Base-by-base conservation (phyloP, 371 early-diverging fungal species). In the Nosema muscidifuracis region DNA sequence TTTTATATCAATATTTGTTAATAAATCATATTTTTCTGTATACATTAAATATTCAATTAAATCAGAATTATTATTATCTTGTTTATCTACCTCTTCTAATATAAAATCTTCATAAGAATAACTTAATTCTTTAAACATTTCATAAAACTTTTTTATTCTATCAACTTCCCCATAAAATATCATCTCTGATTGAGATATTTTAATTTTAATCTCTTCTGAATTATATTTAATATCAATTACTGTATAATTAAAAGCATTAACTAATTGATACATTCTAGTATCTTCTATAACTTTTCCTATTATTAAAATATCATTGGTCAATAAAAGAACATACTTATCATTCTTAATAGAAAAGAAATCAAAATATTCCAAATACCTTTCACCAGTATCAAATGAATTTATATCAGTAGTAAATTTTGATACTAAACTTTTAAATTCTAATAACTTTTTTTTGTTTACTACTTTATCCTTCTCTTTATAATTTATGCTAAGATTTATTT, bases 251-350 rank as follows among this genome's bases (percentile, higher is more conserved):
- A 72, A 68, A 7, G 69, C 42, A 70, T 73, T 62, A 36, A 62
- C 18, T 31, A 77, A 55, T 18, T n/a, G 40, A 63, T 69, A 77
- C n/a, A 73, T 69, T 43, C 34, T 62, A 61, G 22, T 22, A 63
- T 51, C 36, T 38, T 65, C 16, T n/a, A 51, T 44, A 18, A 26
- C 44, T 18, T 56, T 40, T 30, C 73, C 79, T 18, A 79, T 70
- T 47, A 79, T 42, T 33, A 79, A 31, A 20, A 79, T 34, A 42
- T 79, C 79, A 67, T 79, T 79, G 7, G 76, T 58, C 22, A 79
- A 30, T 24, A 79, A 13, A 20, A 66, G 55, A 16, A 70, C 31
- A 44, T 40, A 62, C 33, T 64, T 40, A 20, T 40, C 43, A 9
- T 15, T 2, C 24, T 67, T 56, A 12, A 47, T 50, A 1, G 1